Conservation (phyloP, 1,139 yeast genomes). For the Debaryomycetaceae sp. region DNA sequence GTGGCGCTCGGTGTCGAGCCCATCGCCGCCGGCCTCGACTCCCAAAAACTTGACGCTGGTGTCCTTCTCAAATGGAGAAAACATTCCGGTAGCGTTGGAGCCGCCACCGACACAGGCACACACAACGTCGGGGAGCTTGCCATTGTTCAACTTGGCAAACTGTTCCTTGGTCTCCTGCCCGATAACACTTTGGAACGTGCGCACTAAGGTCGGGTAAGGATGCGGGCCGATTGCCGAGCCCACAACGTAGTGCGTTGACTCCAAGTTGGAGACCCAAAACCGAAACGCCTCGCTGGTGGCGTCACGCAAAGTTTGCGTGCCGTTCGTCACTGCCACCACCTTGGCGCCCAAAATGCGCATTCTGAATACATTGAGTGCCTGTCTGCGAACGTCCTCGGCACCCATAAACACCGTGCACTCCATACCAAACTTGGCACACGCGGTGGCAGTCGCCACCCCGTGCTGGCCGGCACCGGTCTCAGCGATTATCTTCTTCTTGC, state of each 20-base stretch:
- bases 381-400: slow-evolving; percentile 98
- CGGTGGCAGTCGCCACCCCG: slow-evolving; percentile 99
- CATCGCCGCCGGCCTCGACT: slow-evolving; percentile 99
- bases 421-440: slow-evolving; percentile 95
- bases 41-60: slow-evolving; percentile 75
- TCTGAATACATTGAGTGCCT: slow-evolving; percentile 95
- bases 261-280: slow-evolving; percentile 86
- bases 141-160: slow-evolving; percentile 70
- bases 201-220: slow-evolving; percentile 95
- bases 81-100: slow-evolving; percentile 93
- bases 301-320: slow-evolving; percentile 93
- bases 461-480: slow-evolving; percentile 99
- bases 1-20: slow-evolving; percentile 78
- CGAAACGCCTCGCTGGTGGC: slow-evolving; percentile 97
- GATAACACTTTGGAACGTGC: slow-evolving; percentile 97
- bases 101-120: slow-evolving; percentile 99
- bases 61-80: slow-evolving; percentile 88
- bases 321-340: slow-evolving; percentile 88
- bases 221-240: slow-evolving; percentile 99
- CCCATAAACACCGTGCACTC: slow-evolving; percentile 98
- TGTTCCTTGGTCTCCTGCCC: slow-evolving; percentile 94
- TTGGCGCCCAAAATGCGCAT: slow-evolving; percentile 95
- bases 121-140: slow-evolving; percentile 84
- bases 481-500: slow-evolving; percentile 87
- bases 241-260: slow-evolving; percentile 86